Evolutionary conservation across 23 red algal species (phyloP).

Genomic region (Cyanidium caldarium): DNA sequence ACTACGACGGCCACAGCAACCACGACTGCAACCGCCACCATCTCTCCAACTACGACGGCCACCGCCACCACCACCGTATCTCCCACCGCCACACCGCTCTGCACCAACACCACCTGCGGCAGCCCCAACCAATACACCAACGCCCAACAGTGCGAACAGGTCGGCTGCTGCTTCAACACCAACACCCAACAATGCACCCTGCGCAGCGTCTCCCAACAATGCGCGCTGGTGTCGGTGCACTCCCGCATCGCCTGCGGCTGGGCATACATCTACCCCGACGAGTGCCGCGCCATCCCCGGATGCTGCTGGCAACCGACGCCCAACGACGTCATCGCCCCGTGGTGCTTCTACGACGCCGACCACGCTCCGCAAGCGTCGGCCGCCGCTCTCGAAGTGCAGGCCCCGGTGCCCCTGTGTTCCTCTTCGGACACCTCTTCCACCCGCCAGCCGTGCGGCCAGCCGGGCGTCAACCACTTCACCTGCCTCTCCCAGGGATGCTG

Average conservation of each 20-base stretch:
- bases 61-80: neutral
- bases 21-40: neutral
- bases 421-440: neutral
- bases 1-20: neutral
- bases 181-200: neutral
- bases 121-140: neutral
- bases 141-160: neutral
- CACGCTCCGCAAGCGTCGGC: neutral
- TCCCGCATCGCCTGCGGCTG: neutral
- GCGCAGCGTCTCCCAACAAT: neutral
- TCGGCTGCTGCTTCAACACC: conserved; percentile 4
- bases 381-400: neutral
- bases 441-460: conserved; percentile 4
- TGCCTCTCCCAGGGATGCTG: neutral
- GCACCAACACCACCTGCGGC: neutral
- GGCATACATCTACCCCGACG: conserved; percentile 4
- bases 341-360: conserved; percentile 6
- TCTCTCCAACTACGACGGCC: neutral
- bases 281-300: conserved; percentile 1
- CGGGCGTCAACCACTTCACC: conserved; percentile 3
- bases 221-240: neutral
- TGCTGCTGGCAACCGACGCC: conserved; percentile 6
- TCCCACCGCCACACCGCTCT: neutral
- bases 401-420: neutral
- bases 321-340: neutral